phyloP scores from a whole-genome alignment of 1,139 yeast species.

The Petasospora fabianii region DNA sequence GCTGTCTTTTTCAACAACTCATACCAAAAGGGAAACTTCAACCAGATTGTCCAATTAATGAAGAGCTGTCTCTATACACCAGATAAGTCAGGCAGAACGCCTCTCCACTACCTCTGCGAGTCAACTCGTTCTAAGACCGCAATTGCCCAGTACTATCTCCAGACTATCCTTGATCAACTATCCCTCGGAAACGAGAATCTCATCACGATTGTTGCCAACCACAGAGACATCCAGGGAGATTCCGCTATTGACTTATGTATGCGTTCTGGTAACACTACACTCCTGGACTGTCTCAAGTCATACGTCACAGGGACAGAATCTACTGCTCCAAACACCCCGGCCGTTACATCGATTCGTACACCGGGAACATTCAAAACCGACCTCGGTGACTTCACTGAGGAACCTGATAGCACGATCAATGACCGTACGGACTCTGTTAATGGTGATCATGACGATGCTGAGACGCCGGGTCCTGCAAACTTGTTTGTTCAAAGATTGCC shows the following conservation, averaged over 20 bases:
- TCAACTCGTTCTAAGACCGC: constrained; percentile 47
- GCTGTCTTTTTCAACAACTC: constrained; percentile 85
- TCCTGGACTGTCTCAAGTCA: constrained; percentile 35
- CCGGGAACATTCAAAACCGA: not conserved
- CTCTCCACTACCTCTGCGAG: constrained; percentile 69
- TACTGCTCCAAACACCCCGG: constrained; percentile 35
- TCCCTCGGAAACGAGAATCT: constrained; percentile 40
- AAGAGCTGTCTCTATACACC: constrained; percentile 70
- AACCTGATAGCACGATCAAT: constrained; percentile 1
- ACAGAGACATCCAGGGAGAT: constrained; percentile 66
- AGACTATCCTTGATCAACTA: constrained; percentile 34
- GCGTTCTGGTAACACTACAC: constrained; percentile 32
- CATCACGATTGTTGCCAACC: constrained; percentile 59
- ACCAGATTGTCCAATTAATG: constrained; percentile 63
- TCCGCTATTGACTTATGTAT: constrained; percentile 65
- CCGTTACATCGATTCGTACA: constrained; percentile 5
- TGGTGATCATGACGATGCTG: constrained; percentile 4
- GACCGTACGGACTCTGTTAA: constrained; percentile 7
- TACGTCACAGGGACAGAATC: constrained; percentile 15
- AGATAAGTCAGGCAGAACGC: constrained; percentile 68
- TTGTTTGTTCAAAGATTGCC: constrained; percentile 14
- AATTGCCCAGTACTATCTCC: constrained; percentile 38
- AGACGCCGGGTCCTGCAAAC: no score
- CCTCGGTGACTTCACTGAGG: not conserved
- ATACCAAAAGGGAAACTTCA: constrained; percentile 72